A percentile compares a stretch with the other conserved stretches of the same genome.
Conservation (phyloP, 495 filamentous ascomycete species). For the Tuber brumale region DNA sequence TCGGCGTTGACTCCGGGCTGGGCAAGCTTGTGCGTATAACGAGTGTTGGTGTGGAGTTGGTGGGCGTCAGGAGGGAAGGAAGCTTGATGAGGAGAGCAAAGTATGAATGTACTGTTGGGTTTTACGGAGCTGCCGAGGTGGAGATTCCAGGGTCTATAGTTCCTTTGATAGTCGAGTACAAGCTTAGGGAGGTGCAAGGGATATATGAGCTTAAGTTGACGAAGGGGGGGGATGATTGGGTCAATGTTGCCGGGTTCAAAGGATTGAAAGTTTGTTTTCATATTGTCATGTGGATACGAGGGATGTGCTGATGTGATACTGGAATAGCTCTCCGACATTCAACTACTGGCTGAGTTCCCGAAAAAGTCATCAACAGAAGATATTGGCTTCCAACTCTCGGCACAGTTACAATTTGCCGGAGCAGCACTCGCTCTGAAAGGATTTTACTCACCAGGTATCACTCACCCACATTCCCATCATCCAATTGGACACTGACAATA, state of each 20-base stretch:
- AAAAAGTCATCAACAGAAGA: slow-evolving; percentile 3
- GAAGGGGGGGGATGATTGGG: slow-evolving; percentile 24
- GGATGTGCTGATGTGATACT: slow-evolving; percentile 3
- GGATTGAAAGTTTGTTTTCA: slow-evolving; percentile 26
- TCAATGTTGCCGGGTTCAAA: slow-evolving; percentile 29
- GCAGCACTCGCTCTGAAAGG: slow-evolving; percentile 18
- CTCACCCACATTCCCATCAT: neutral
- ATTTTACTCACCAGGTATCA: slow-evolving; percentile 22
- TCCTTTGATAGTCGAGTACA: slow-evolving; percentile 17
- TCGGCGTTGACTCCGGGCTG: slow-evolving; percentile 9
- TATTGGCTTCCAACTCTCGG: slow-evolving; percentile 14
- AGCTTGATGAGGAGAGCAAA: slow-evolving; percentile 1
- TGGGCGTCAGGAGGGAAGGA: neutral
- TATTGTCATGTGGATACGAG: neutral
- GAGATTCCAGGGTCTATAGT: slow-evolving; percentile 27
- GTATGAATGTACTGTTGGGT: slow-evolving; percentile 24
- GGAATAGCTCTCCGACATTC: slow-evolving; percentile 22
- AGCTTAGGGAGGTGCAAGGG: slow-evolving; percentile 15
- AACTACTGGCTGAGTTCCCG: slow-evolving; percentile 21
- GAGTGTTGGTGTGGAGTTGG: slow-evolving; percentile 25
- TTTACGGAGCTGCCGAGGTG: slow-evolving; percentile 21
- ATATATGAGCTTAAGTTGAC: slow-evolving; percentile 14
- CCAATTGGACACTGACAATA: neutral
- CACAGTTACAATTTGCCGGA: slow-evolving; percentile 18
- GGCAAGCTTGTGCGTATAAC: slow-evolving; percentile 19